These are phyloP conservation scores for Colletotrichum spinosum DNA, from an alignment of 2,329 filamentous ascomycete species.

Conservation along the genomic window DNA sequence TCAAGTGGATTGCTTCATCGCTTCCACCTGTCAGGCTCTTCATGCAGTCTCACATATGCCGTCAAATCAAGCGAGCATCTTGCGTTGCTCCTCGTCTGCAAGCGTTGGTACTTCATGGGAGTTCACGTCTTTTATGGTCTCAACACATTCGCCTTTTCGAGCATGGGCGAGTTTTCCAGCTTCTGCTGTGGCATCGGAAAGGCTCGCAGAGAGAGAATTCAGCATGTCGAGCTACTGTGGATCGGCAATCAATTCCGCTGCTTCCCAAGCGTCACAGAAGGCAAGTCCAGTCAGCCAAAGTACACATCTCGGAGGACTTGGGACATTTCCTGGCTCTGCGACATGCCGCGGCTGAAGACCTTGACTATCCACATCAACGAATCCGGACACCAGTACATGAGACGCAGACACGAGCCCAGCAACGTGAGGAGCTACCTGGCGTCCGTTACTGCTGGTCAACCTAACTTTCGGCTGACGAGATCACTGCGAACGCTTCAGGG, in stretches of 20 bases:
- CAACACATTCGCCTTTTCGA: conserved; percentile 65
- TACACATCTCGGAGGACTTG: conserved; percentile 53
- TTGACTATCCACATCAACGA: conserved; percentile 56
- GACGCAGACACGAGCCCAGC: conserved; percentile 51
- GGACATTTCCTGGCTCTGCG: conserved; percentile 48
- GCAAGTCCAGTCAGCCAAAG: conserved; percentile 23
- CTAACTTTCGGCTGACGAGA: conserved; percentile 52
- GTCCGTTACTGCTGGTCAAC: conserved; percentile 49
- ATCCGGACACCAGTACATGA: conserved; percentile 42
- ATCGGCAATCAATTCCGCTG: conserved; percentile 49
- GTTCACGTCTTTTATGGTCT: conserved; percentile 59
- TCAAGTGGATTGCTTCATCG: conserved; percentile 46
- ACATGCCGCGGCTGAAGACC: conserved; percentile 53
- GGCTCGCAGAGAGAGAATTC: conserved; percentile 54
- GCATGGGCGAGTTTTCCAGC: conserved; percentile 62
- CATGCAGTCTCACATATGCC: conserved; percentile 48
- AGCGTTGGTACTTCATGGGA: conserved; percentile 53
- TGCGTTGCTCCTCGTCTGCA: conserved; percentile 52
- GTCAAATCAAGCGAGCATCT: conserved; percentile 51
- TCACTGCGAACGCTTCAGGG: conserved; percentile 56
- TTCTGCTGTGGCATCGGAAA: conserved; percentile 57
- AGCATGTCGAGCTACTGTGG: conserved; percentile 58
- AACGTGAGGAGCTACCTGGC: conserved; percentile 41
- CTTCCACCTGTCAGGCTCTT: conserved; percentile 51
- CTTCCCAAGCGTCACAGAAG: conserved; percentile 31